phyloP scores from a whole-genome alignment of 371 early-diverging fungal species.

The Coemansia sp. region DNA sequence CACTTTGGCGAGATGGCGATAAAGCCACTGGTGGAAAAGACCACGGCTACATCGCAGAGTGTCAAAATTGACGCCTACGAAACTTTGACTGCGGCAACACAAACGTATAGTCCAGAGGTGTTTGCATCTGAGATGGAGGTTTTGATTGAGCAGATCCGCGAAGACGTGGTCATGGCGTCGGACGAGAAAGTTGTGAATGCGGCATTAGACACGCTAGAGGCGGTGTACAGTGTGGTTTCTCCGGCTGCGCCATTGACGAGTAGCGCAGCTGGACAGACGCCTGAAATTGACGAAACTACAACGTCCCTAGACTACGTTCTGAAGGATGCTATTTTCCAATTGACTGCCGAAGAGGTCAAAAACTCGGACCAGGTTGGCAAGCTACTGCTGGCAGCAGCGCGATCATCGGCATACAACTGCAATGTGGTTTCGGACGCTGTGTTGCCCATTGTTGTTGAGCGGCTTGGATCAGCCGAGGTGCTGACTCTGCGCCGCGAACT shows the following conservation, averaged over 20 bases:
- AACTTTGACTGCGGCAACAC: constrained; percentile 33
- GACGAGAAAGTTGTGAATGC: constrained; percentile 34
- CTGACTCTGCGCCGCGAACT: constrained; percentile 49
- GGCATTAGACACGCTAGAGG: constrained; percentile 53
- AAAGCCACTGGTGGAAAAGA: constrained; percentile 85
- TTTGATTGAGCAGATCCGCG: constrained; percentile 51
- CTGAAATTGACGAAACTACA: constrained; percentile 19
- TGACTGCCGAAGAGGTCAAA: constrained; percentile 47
- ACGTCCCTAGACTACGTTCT: constrained; percentile 46
- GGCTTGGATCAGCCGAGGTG: constrained; percentile 24
- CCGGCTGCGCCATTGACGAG: constrained; percentile 14
- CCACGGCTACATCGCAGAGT: constrained; percentile 77
- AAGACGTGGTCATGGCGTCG: constrained; percentile 45
- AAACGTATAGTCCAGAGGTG: constrained; percentile 18
- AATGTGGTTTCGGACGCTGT: constrained; percentile 41
- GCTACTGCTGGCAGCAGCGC: constrained; percentile 36
- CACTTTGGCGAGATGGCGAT: constrained; percentile 76
- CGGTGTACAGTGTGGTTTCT: constrained; percentile 59
- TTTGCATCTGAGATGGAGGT: constrained; percentile 30
- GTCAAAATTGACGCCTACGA: constrained; percentile 90
- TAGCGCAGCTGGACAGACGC: constrained; percentile 1
- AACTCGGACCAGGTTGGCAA: constrained; percentile 43
- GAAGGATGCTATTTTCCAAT: constrained; percentile 45
- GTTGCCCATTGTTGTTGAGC: constrained; percentile 40
- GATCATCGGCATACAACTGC: constrained; percentile 48